phyloP scores from a whole-genome alignment of 371 early-diverging fungal species.

The Mucor mucedo region DNA sequence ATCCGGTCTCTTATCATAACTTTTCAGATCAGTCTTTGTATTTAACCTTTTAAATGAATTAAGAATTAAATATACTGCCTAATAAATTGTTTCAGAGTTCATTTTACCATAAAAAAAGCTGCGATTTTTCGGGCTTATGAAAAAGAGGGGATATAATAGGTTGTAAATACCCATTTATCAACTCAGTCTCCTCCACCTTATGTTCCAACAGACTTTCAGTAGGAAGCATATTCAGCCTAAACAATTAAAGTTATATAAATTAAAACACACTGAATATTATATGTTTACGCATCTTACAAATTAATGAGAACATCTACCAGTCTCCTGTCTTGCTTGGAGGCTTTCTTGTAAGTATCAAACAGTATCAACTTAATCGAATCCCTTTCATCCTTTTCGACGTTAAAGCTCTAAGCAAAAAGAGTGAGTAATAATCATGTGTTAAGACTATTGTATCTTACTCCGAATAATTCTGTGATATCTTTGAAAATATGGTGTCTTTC shows the following conservation, averaged over 20 bases:
- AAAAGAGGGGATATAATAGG: no score
- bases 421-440: slow-evolving; percentile 17
- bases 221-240: slow-evolving; percentile 19
- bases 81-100: slow-evolving; percentile 22
- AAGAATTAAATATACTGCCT: slow-evolving; percentile 24
- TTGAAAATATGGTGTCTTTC: no score
- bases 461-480: slow-evolving; percentile 17
- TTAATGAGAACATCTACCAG: slow-evolving; percentile 22
- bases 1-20: slow-evolving; percentile 21
- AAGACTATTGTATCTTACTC: slow-evolving; percentile 19
- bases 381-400: slow-evolving; percentile 21
- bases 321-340: slow-evolving; percentile 16
- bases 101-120: slow-evolving; percentile 25
- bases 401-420: slow-evolving; percentile 17
- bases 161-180: slow-evolving; percentile 16
- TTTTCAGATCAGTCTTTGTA: slow-evolving; percentile 20
- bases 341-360: slow-evolving; percentile 21
- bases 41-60: slow-evolving; percentile 24
- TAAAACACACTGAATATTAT: slow-evolving; percentile 20
- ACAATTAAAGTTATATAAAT: slow-evolving; percentile 19
- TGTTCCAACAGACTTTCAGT: slow-evolving; percentile 14
- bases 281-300: slow-evolving; percentile 19
- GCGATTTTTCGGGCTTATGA: slow-evolving; percentile 14
- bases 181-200: slow-evolving; percentile 19
- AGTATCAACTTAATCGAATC: slow-evolving; percentile 18